Evolutionary conservation across 495 filamentous ascomycete species (phyloP), one percentile per base, ranked within the genome.

Genomic region (Podospora pseudoanserina): DNA sequence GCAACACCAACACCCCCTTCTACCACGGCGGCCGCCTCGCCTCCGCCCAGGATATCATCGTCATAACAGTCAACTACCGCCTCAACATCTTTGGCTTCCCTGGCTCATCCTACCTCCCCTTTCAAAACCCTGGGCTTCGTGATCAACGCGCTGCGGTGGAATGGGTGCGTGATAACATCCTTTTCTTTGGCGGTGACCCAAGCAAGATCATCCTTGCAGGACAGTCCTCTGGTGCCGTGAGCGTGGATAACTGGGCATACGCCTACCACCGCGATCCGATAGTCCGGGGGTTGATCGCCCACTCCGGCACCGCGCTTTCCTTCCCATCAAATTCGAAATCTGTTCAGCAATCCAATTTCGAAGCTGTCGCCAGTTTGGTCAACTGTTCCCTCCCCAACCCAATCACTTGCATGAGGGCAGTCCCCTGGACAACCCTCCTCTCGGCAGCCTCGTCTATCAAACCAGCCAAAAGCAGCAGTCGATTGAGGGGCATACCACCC

Each of bases 41-140:
- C 72, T 23, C 77, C 65, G 81, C 63, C 69, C 76, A 87, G 62
- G 79, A 80, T 49, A 79, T 88, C 27, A 79, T 91, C 26, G 84
- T 90, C 65, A 85, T 90, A 16, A 80, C 81, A 5, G 81, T 89
- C 75, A 90, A 90, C 75, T 90, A 90, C 73, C 87, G 89, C 5
- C 70, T 89, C 64, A 88, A 88, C 73, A 85, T 91, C 67, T 88
- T 90, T 70, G 85, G 86, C 20, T 89, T 86, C 60, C 86, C 87
- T 20, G 81, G 73, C 34, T 73, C 76, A 19, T 70, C 68, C 0
- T 77, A 74, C 4, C 67, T 80, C 5, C 65, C 71, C 15, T 61
- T 67, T 0, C 75, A 79, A 65, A 93, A 92, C 67, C 81, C 86
- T 3, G 91, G 85, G 0, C 79, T 92, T 16, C 79, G 82, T 44